A percentile compares a stretch with the other conserved stretches of the same genome.
These are phyloP conservation scores for Xerocomellus intermedius DNA, from an alignment of 768 basidiomycete species.

Conservation along the genomic window DNA sequence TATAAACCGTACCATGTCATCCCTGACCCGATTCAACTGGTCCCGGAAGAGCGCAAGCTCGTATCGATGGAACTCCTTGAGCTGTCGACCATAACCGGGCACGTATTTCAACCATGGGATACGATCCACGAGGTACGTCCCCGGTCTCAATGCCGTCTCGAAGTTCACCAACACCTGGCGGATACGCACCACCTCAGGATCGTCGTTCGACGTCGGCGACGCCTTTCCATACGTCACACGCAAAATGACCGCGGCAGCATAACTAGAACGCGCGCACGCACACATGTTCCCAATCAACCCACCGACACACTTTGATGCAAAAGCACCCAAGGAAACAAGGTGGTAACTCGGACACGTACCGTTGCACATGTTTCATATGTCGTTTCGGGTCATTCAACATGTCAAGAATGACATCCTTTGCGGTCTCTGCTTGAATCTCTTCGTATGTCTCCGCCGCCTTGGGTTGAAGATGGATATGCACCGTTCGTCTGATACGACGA, in stretches of 20 bases:
- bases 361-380: constrained; percentile 10
- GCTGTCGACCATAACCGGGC: constrained; percentile 54
- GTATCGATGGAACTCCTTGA: constrained; percentile 49
- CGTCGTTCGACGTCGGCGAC: constrained; percentile 15
- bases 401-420: constrained; percentile 16
- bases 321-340: not conserved
- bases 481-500: constrained; percentile 52
- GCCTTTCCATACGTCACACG: constrained; percentile 28
- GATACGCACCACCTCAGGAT: constrained; percentile 17
- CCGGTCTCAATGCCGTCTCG: constrained; percentile 31
- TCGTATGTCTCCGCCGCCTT: constrained; percentile 45
- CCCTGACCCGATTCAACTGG: constrained; percentile 31
- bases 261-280: constrained; percentile 9
- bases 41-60: constrained; percentile 51
- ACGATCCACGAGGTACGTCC: constrained; percentile 33
- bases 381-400: constrained; percentile 16
- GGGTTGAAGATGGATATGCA: constrained; percentile 53
- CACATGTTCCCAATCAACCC: not conserved
- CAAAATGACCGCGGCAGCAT: constrained; percentile 21
- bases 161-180: constrained; percentile 23
- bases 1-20: constrained; percentile 2
- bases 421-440: constrained; percentile 40
- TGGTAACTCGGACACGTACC: constrained; percentile 4
- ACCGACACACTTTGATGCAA: not conserved
- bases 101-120: constrained; percentile 40